Evolutionary conservation across 108 stramenopile genomes (phyloP).

Genomic region (Skeletonema tropicum): DNA sequence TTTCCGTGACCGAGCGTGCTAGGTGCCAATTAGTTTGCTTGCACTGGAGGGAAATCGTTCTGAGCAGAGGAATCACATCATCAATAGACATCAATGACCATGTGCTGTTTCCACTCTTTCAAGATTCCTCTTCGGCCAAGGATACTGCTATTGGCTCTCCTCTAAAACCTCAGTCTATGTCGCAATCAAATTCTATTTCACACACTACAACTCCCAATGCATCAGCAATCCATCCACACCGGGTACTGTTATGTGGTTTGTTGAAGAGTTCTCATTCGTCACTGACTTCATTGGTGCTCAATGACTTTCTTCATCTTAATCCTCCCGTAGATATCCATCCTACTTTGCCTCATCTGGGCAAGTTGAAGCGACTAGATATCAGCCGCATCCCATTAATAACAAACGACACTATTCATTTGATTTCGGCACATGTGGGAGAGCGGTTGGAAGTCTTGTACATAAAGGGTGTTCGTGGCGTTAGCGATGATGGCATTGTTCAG

Average conservation of each 20-base stretch:
- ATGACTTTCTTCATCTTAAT: slow-evolving; percentile 49
- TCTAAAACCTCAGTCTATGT: not conserved
- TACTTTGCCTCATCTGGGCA: slow-evolving; percentile 55
- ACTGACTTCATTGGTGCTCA: slow-evolving; percentile 58
- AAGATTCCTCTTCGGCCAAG: not conserved
- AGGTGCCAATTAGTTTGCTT: slow-evolving; percentile 56
- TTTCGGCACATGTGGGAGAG: slow-evolving; percentile 36
- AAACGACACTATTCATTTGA: slow-evolving; percentile 56
- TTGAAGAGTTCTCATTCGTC: slow-evolving; percentile 54
- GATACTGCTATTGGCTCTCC: not conserved
- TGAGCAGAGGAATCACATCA: slow-evolving; percentile 55
- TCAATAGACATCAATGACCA: slow-evolving; percentile 56
- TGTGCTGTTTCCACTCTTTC: slow-evolving; percentile 24
- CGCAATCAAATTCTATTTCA: not conserved
- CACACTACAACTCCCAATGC: not conserved
- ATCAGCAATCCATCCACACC: slow-evolving; percentile 15
- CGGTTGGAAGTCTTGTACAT: slow-evolving; percentile 67
- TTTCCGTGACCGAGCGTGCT: slow-evolving; percentile 50
- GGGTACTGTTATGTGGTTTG: slow-evolving; percentile 48
- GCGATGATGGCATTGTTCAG: slow-evolving; percentile 56
- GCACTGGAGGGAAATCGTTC: slow-evolving; percentile 52
- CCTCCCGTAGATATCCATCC: slow-evolving; percentile 53
- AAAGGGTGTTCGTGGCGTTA: slow-evolving; percentile 52
- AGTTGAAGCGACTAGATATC: slow-evolving; percentile 56
- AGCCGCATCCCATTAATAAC: slow-evolving; percentile 57